These are phyloP conservation scores for Xylogone sp. DNA, from an alignment of 2,329 filamentous ascomycete genomes.

Conservation along the genomic window DNA sequence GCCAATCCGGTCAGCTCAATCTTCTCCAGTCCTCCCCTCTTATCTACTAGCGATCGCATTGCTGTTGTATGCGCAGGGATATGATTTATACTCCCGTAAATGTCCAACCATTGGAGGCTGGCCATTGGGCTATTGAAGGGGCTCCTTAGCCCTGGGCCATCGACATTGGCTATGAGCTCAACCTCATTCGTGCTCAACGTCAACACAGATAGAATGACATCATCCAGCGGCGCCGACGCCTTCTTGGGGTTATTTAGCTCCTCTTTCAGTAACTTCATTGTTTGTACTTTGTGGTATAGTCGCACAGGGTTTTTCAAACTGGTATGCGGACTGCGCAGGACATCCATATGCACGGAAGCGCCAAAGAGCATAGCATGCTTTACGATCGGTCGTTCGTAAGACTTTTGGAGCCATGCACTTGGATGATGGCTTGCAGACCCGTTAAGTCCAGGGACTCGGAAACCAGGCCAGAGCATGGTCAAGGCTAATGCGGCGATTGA, in stretches of 20 bases:
- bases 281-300: slow-evolving; percentile 10
- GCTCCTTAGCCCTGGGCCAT: not conserved
- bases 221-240: slow-evolving; percentile 2
- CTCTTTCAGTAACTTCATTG: slow-evolving; percentile 8
- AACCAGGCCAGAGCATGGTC: slow-evolving; percentile 4
- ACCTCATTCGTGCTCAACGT: slow-evolving; percentile 8
- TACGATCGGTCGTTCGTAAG: slow-evolving; percentile 3
- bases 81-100: slow-evolving; percentile 11
- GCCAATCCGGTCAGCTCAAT: slow-evolving; percentile 11
- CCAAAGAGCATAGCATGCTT: slow-evolving; percentile 10
- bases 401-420: slow-evolving; percentile 5
- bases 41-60: slow-evolving; percentile 7
- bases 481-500: slow-evolving; percentile 1
- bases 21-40: slow-evolving; percentile 9
- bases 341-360: slow-evolving; percentile 6
- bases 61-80: slow-evolving; percentile 5
- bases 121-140: slow-evolving; percentile 10
- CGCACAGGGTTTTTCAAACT: slow-evolving; percentile 6
- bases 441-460: slow-evolving; percentile 1
- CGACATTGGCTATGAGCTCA: slow-evolving; percentile 4
- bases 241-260: slow-evolving; percentile 5
- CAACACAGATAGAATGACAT: slow-evolving; percentile 7
- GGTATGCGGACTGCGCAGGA: slow-evolving; percentile 4
- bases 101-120: slow-evolving; percentile 10
- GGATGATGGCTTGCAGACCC: no score